phyloP scores from a whole-genome alignment of 2,329 filamentous ascomycete species.

The Exutisphaerella laricina region DNA sequence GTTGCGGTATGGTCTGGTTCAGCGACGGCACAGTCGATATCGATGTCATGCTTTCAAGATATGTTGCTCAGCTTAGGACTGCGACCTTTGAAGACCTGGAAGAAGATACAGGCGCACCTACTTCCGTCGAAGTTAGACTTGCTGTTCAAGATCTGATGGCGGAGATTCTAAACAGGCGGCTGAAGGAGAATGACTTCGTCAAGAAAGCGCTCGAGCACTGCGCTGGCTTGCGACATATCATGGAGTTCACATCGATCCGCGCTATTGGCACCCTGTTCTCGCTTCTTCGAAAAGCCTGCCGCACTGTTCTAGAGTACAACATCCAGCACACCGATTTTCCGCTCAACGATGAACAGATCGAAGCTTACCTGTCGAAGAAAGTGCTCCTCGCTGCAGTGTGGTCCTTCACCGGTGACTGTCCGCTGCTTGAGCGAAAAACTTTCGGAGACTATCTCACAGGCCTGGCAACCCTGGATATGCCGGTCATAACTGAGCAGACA shows the following conservation, averaged over 20 bases:
- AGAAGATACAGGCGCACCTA: slow-evolving; percentile 75
- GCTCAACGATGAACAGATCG: slow-evolving; percentile 81
- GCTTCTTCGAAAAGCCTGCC: slow-evolving; percentile 85
- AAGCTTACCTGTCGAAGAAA: slow-evolving; percentile 88
- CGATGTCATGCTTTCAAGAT: slow-evolving; percentile 87
- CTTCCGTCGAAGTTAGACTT: slow-evolving; percentile 50
- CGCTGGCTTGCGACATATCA: slow-evolving; percentile 81
- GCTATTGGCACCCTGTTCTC: slow-evolving; percentile 93
- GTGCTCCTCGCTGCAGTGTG: slow-evolving; percentile 87
- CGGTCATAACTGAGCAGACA: slow-evolving; percentile 64
- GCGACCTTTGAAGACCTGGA: slow-evolving; percentile 92
- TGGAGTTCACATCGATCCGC: slow-evolving; percentile 92
- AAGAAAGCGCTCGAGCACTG: slow-evolving; percentile 70
- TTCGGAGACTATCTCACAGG: slow-evolving; percentile 83
- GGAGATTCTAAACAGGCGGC: slow-evolving; percentile 66
- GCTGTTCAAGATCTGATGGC: slow-evolving; percentile 77
- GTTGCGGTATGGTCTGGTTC: slow-evolving; percentile 99
- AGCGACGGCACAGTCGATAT: slow-evolving; percentile 95
- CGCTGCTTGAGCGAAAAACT: slow-evolving; percentile 74
- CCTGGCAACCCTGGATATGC: slow-evolving; percentile 79
- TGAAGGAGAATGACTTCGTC: slow-evolving; percentile 77
- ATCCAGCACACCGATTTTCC: slow-evolving; percentile 90
- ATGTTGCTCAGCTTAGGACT: slow-evolving; percentile 74
- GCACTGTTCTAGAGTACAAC: slow-evolving; percentile 93
- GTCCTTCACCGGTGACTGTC: slow-evolving; percentile 94